Evolutionary conservation across 2,329 filamentous ascomycete genomes (phyloP), one percentile per base, ranked within the genome.

Genomic region (Pleoardoris graminearum): DNA sequence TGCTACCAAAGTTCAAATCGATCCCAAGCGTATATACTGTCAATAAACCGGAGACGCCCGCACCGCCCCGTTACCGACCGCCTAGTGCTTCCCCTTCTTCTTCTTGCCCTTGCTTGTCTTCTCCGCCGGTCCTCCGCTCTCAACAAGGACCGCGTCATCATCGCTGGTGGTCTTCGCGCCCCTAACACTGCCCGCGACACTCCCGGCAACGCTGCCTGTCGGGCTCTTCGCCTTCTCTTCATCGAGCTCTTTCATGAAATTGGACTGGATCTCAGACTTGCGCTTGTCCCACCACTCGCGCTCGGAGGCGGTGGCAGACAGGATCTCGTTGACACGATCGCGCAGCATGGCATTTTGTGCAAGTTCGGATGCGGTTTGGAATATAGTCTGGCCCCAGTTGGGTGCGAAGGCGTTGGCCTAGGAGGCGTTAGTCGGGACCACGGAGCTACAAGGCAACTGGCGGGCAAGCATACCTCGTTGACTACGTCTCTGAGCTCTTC

Each of bases 351-450:
- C 83, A 77, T 97, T 97, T 69, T 91, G 88, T 53, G 89, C 86
- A 76, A 99, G 97, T 76, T 99, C 94, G 75, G 96, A 96, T 50
- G 94, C 94, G 39, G 90, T 92, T 75, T 99, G 94, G 83, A 99
- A 99, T 73, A 99, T 97, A 51, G 84, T 85, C 70, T 94, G 87
- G 56, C 94, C 94, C 94, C 94, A 99, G 73, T 88, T 87, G 43
- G 90, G 87, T 1, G 85, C 82, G 59, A 97, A 88, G 17, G 89
- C 91, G 72, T 97, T 97, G 66, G 95, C 94, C 91, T 97, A 61
- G 32, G 19, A 49, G 51, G 33, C 55, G 51, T 72, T 55, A 71
- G 59, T 47, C 29, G 22, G n/a, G 1, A 17, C 49, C 45, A 35
- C 4, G 16, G 41, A 22, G 3, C 32, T 12, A 33, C 6, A 17